These are phyloP conservation scores for Pichia sp. DNA, from an alignment of 1,139 yeast species.

Conservation along the genomic window DNA sequence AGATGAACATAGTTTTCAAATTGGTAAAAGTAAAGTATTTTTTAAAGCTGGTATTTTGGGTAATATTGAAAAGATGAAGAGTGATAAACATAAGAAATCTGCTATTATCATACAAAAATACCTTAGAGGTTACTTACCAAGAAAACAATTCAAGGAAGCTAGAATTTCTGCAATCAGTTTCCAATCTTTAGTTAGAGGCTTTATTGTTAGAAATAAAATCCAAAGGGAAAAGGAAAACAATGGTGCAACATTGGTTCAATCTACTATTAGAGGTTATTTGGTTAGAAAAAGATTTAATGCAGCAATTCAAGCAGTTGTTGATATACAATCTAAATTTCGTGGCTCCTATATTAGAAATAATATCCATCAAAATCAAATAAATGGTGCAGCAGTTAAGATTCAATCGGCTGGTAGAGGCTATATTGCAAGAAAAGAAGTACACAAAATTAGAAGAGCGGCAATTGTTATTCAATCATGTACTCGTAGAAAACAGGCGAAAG, in stretches of 20 bases:
- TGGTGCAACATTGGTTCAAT: constrained; percentile 72
- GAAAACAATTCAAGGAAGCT: constrained; percentile 52
- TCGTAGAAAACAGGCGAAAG: constrained; percentile 69
- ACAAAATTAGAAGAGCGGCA: constrained; percentile 43
- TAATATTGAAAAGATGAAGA: constrained; percentile 76
- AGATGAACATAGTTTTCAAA: constrained; percentile 66
- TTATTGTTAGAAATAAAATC: constrained; percentile 49
- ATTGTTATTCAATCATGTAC: constrained; percentile 69
- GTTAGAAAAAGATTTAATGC: constrained; percentile 43
- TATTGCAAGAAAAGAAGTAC: constrained; percentile 41
- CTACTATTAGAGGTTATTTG: constrained; percentile 58
- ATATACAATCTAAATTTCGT: constrained; percentile 63
- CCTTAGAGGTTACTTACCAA: constrained; percentile 59
- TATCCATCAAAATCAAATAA: constrained; percentile 24
- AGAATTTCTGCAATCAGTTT: constrained; percentile 48
- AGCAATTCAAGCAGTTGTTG: constrained; percentile 46
- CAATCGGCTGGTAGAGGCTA: constrained; percentile 66
- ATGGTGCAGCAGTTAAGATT: constrained; percentile 58
- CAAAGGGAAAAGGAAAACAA: constrained; percentile 50
- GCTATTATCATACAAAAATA: constrained; percentile 86
- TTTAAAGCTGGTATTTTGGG: constrained; percentile 97
- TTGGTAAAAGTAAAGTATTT: constrained; percentile 85
- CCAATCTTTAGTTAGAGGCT: constrained; percentile 65
- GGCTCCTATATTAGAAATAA: constrained; percentile 48
- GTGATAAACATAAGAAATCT: constrained; percentile 67